phyloP scores from a whole-genome alignment of 768 basidiomycete genomes.

The Candolleomyces aberdarensis region DNA sequence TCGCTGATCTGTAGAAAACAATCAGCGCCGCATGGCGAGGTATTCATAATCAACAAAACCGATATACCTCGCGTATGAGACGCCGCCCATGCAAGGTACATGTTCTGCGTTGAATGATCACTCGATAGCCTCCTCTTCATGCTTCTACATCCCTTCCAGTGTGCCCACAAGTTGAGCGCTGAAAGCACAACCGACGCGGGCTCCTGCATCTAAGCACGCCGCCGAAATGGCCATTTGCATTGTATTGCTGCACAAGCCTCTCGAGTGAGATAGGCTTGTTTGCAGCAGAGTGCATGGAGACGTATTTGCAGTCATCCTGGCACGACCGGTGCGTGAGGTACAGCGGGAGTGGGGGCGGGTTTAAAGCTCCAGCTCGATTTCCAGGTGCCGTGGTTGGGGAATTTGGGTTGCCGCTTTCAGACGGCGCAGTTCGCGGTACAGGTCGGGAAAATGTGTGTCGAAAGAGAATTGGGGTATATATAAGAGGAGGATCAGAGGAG shows the following conservation, averaged over 20 bases:
- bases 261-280: slow-evolving; percentile 45
- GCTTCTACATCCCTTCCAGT: slow-evolving; percentile 55
- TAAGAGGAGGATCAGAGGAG: no score
- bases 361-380: no score
- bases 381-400: no score
- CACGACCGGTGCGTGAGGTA: slow-evolving; percentile 85
- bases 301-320: slow-evolving; percentile 82
- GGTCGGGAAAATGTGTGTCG: no score
- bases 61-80: slow-evolving; percentile 89
- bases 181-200: slow-evolving; percentile 91
- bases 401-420: no score
- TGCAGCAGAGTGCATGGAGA: slow-evolving; percentile 81
- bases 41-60: background rate
- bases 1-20: no score
- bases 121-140: slow-evolving; percentile 46
- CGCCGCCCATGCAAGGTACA: slow-evolving; percentile 67
- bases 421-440: no score
- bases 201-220: slow-evolving; percentile 87
- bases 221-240: slow-evolving; percentile 97
- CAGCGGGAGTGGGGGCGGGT: slow-evolving; percentile 41
- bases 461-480: no score
- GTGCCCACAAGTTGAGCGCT: slow-evolving; percentile 77
- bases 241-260: slow-evolving; percentile 65
- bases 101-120: slow-evolving; percentile 64
- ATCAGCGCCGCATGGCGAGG: no score